These are phyloP conservation scores for Aspergillus sclerotialis DNA, from an alignment of 2,329 filamentous ascomycete genomes.

Conservation along the genomic window DNA sequence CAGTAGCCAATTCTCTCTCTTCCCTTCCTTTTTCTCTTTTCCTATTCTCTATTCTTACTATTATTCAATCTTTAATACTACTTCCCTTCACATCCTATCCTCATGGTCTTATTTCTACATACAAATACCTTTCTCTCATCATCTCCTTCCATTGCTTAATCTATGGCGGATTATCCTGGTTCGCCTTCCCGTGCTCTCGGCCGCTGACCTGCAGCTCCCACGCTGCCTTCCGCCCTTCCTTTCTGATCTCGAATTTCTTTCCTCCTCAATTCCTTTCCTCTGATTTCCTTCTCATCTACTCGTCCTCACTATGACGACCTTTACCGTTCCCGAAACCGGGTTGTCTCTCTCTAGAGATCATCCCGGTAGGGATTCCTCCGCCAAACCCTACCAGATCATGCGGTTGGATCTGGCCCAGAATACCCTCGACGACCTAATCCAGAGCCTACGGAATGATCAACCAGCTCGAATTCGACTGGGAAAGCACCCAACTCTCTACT, in stretches of 20 bases:
- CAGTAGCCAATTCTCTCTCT: too few relatives aligned
- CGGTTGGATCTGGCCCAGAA: constrained; percentile 39
- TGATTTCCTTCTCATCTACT: constrained; percentile 3
- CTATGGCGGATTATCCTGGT: too few relatives aligned
- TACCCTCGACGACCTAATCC: constrained; percentile 40
- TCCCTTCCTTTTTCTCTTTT: too few relatives aligned
- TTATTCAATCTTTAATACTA: too few relatives aligned
- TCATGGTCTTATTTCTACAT: too few relatives aligned
- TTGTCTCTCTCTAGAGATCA: constrained; percentile 32
- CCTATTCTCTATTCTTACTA: too few relatives aligned
- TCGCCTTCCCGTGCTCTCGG: too few relatives aligned
- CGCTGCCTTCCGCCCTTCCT: constrained; percentile 27
- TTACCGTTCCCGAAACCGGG: constrained; percentile 33
- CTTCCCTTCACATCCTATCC: too few relatives aligned
- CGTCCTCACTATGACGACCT: constrained; percentile 24
- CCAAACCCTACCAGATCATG: constrained; percentile 38
- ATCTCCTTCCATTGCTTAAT: too few relatives aligned
- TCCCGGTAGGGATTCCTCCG: constrained; percentile 19
- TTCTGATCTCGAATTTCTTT: constrained; percentile 8
- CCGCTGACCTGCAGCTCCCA: constrained; percentile 32
- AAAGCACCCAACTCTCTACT: constrained; percentile 49
- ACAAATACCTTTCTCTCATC: too few relatives aligned
- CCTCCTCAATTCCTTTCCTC: constrained; percentile 9
- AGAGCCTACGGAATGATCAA: constrained; percentile 35
- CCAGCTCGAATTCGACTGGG: constrained; percentile 41